Evolutionary conservation across 176 grass and related monocot genomes (phyloP).

Genomic region (Lolium perenne): DNA sequence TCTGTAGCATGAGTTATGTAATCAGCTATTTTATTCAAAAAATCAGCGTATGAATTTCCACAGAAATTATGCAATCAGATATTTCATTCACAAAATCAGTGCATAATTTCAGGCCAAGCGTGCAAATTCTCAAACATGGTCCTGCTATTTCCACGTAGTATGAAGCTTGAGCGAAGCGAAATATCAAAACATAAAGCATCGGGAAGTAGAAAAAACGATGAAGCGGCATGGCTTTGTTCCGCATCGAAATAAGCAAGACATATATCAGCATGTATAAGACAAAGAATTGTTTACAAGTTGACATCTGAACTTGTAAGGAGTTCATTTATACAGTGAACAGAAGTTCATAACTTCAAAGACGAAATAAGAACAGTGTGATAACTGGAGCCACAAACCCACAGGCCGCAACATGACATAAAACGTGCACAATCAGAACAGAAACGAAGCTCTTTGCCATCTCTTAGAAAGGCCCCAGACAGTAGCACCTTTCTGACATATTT

Average conservation of each 20-base stretch:
- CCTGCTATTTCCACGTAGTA: not conserved
- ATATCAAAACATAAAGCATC: not conserved
- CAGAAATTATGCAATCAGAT: not conserved
- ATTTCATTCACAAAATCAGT: not conserved
- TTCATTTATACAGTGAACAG: not conserved
- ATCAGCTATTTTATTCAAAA: too few species aligned
- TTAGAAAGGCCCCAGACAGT: not conserved
- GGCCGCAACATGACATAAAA: not conserved
- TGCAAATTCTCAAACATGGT: not conserved
- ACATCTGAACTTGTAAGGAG: conserved; percentile 7
- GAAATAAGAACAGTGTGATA: not conserved
- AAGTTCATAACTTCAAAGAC: not conserved
- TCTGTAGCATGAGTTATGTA: too few species aligned
- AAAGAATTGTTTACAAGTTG: not conserved
- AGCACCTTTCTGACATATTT: conserved; percentile 14
- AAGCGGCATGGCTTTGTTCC: not conserved
- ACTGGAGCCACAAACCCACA: not conserved
- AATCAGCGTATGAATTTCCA: too few species aligned
- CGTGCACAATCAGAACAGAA: not conserved
- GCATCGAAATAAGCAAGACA: not conserved
- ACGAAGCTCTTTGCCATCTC: not conserved
- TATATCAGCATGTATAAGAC: not conserved
- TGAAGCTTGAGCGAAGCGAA: not conserved
- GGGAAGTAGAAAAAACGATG: not conserved
- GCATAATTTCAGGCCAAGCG: not conserved